Percentiles rank a stretch among this genome's conserved stretches.
These are phyloP conservation scores for Alloascoidea africana DNA, from an alignment of 805 yeast species.

Conservation along the genomic window DNA sequence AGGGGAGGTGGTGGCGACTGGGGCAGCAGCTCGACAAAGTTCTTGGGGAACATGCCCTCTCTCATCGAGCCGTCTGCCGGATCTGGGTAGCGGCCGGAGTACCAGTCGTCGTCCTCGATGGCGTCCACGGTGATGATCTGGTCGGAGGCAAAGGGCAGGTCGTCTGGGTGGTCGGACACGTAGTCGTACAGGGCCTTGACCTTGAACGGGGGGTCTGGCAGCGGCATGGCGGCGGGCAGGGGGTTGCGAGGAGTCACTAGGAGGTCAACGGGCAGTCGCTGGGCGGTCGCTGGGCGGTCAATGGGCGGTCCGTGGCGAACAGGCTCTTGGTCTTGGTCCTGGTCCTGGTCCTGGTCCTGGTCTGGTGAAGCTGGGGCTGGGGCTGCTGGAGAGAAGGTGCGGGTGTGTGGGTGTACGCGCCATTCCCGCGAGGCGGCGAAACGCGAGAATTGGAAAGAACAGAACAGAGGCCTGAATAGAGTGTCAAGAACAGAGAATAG, in stretches of 20 bases:
- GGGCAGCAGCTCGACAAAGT: constrained; percentile 41
- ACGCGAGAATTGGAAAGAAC: too few species aligned
- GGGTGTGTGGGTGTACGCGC: too few species aligned
- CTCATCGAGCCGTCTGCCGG: constrained; percentile 25
- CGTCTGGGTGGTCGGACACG: constrained; percentile 66
- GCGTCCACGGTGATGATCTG: constrained; percentile 61
- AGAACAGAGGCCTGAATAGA: too few species aligned
- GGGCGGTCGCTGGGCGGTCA: too few species aligned
- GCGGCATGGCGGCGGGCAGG: background rate
- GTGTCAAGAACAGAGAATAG: too few species aligned
- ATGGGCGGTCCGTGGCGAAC: too few species aligned
- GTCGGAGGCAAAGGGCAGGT: constrained; percentile 53
- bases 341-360: too few species aligned
- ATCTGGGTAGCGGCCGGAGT: constrained; percentile 44
- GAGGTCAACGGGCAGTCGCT: background rate
- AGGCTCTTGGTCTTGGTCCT: too few species aligned
- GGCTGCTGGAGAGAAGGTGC: too few species aligned
- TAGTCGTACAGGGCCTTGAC: constrained; percentile 60
- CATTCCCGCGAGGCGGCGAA: too few species aligned
- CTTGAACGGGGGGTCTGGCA: constrained; percentile 35
- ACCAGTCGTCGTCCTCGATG: constrained; percentile 90
- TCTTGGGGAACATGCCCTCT: constrained; percentile 78
- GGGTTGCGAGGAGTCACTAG: background rate
- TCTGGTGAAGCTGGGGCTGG: too few species aligned
- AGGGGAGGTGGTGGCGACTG: constrained; percentile 2